Percentiles rank a stretch among this genome's conserved stretches.
phyloP scores from a whole-genome alignment of 139 green algal genomes.

The Haematococcus lacustris region DNA sequence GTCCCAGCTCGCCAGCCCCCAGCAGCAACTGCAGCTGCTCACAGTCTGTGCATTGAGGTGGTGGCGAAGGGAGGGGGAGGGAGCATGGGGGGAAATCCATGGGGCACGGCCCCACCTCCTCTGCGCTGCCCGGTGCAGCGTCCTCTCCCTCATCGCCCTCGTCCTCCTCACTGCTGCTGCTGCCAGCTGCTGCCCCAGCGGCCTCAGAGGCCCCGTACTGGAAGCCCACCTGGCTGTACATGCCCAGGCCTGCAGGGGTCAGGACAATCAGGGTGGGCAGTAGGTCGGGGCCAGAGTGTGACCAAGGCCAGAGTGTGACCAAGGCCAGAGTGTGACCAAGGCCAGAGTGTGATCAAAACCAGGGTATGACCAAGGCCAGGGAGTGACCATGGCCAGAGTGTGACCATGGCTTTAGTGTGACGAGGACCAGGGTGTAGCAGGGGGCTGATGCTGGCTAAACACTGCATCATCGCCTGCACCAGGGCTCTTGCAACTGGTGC shows the following conservation, averaged over 20 bases:
- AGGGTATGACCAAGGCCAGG: neutral
- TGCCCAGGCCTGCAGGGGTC: slow-evolving; percentile 27
- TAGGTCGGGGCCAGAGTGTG: neutral
- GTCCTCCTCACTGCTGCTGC: neutral
- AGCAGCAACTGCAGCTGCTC: neutral
- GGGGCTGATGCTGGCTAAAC: neutral
- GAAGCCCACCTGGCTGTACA: slow-evolving; percentile 56
- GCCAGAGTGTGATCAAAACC: neutral
- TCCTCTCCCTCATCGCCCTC: slow-evolving; percentile 1
- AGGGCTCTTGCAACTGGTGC: neutral
- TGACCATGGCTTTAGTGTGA: slow-evolving; percentile 23
- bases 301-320: neutral
- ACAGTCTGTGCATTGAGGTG: neutral
- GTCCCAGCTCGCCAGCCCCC: neutral
- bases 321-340: neutral
- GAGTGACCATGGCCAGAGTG: neutral
- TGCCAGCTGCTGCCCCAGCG: neutral
- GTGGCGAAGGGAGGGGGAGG: neutral
- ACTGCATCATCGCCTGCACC: neutral
- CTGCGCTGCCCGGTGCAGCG: neutral
- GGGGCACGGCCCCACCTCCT: neutral
- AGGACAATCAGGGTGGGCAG: neutral
- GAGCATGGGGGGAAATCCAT: neutral
- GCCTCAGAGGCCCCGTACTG: slow-evolving; percentile 33
- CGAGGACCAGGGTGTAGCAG: neutral